Evolutionary conservation across 1,284 basidiomycete species (phyloP), one percentile per base, ranked within the genome.

Genomic region (Leccinum colubrinum): DNA sequence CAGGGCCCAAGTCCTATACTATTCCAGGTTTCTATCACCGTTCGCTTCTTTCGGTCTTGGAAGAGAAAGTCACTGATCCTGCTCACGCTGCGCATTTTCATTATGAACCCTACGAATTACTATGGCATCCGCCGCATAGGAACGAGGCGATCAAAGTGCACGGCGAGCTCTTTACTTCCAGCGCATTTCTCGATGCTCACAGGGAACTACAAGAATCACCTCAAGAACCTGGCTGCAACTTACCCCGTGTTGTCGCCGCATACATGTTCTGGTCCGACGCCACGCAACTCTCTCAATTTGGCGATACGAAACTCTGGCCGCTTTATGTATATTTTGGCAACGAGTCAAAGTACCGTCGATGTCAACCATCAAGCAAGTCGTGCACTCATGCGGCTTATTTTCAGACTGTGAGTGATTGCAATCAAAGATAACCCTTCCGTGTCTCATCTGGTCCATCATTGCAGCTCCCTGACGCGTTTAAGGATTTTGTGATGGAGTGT

Each of bases 401-500:
- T 3, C 25, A 46, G 39, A 14, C 14, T 11, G 58, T 59, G 11
- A 46, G 58, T 33, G 6, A 30, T 68, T 15, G 2, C 50, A 15
- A 15, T 15, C 8, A 33, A 17, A 53, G 25, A 30, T 27, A 27
- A 52, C 4, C 22, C 3, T 52, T 30, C 27, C n/a, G 2, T 51
- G 51, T 30, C 51, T 52, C 25, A 52, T 27, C 25, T 6, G 8
- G 25, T 17, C 15, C 15, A n/a, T 52, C 25, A 30, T 17, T 8
- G 8, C 51, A 52, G 51, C 51, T 52, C 1, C 59, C 58, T 6
- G 58, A 64, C n/a, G 35, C 20, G 4, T 62, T 68, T 30, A 66
- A 65, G 50, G 62, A 66, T 25, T 62, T 61, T 48, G 14, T 59
- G 25, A 27, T 43, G 7, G 52, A 46, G 1, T 17, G 14, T 9